Conservation (phyloP, 441 rosid genomes). For the Metrosideros polymorpha region DNA sequence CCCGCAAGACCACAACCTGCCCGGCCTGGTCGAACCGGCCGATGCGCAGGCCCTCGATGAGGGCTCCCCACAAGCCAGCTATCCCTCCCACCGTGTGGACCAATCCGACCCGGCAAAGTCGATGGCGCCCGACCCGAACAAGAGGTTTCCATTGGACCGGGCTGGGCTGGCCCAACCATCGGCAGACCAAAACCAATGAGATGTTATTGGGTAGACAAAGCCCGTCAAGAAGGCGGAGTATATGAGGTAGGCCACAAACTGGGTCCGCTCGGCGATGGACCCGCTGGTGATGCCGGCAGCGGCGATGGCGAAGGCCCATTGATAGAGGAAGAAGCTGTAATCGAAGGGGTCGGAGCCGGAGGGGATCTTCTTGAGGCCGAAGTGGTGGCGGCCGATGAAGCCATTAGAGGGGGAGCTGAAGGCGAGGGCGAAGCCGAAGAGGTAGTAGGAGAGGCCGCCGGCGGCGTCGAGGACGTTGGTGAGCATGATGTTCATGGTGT, state of each 20-base stretch:
- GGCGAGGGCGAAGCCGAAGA: slow-evolving; percentile 5
- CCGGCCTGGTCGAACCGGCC: slow-evolving; percentile 6
- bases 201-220: background rate
- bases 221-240: slow-evolving; percentile 8
- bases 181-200: slow-evolving; percentile 5
- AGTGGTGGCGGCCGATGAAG: slow-evolving; percentile 6
- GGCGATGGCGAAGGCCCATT: slow-evolving; percentile 10
- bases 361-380: slow-evolving; percentile 1
- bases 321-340: slow-evolving; percentile 4
- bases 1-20: slow-evolving; percentile 3
- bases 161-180: slow-evolving; percentile 5
- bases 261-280: slow-evolving; percentile 11
- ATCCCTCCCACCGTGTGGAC: slow-evolving; percentile 13
- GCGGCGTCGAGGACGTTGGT: slow-evolving; percentile 11
- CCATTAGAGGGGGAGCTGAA: slow-evolving; percentile 8
- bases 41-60: slow-evolving; percentile 9
- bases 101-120: slow-evolving; percentile 8
- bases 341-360: background rate
- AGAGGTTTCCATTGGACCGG: background rate
- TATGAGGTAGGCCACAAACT: slow-evolving; percentile 6
- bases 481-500: slow-evolving; percentile 15
- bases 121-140: background rate
- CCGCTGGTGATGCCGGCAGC: slow-evolving; percentile 6
- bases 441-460: slow-evolving; percentile 6
- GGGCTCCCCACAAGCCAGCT: slow-evolving; percentile 8